Conservation (phyloP, 441 rosid species). For the Macaranga tanarius region DNA sequence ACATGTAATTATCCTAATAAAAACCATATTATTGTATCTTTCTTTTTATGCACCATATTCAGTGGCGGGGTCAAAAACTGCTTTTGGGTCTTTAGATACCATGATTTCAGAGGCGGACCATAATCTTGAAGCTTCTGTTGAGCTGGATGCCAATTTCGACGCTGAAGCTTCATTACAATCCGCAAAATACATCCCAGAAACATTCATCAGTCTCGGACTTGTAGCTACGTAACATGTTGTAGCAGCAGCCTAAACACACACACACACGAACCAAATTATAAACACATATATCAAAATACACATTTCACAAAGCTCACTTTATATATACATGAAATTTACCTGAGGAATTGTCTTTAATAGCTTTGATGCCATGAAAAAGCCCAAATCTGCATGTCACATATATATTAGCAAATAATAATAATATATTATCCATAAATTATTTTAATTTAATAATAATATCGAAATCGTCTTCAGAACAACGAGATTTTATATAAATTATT, state of each 20-base stretch:
- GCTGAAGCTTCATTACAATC: constrained; percentile 78
- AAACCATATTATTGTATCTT: too few species aligned
- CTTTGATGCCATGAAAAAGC: constrained; percentile 77
- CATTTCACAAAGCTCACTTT: neutral
- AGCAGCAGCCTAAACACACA: constrained; percentile 66
- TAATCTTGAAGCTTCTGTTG: constrained; percentile 61
- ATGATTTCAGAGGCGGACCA: constrained; percentile 79
- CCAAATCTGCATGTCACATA: constrained; percentile 53
- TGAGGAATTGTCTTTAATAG: constrained; percentile 85
- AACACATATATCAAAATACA: neutral
- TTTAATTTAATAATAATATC: too few species aligned
- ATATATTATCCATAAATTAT: too few species aligned
- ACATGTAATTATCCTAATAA: neutral
- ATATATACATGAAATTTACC: constrained; percentile 34
- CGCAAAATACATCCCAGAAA: constrained; percentile 69
- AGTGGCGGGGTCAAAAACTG: constrained; percentile 40
- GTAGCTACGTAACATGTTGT: constrained; percentile 81
- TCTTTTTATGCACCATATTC: constrained; percentile 21
- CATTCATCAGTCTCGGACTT: constrained; percentile 47
- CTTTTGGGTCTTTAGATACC: constrained; percentile 58
- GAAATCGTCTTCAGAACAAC: too few species aligned
- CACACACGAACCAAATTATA: neutral
- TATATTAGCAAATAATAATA: too few species aligned
- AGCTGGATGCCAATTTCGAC: constrained; percentile 66
- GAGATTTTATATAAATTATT: too few species aligned